Evolutionary conservation across 352 stramenopile species (phyloP).

Genomic region (Globisporangium polare): DNA sequence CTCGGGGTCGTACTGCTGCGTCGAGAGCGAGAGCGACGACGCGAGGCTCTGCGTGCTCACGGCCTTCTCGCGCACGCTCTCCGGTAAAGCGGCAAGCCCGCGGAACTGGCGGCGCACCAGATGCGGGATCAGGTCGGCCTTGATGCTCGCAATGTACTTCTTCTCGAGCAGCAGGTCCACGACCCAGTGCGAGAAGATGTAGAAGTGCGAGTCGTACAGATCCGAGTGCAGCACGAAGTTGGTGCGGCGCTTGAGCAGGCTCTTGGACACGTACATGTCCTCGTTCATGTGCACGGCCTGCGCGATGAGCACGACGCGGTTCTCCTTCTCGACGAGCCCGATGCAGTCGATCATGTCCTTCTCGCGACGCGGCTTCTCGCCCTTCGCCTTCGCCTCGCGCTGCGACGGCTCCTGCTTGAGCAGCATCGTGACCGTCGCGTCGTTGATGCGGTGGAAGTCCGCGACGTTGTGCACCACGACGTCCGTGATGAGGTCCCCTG

Average conservation of each 20-base stretch:
- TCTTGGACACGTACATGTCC: conserved; percentile 75
- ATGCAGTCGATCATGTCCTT: conserved; percentile 86
- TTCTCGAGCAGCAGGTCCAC: conserved; percentile 74
- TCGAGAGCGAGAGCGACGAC: conserved; percentile 54
- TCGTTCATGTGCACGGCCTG: conserved; percentile 81
- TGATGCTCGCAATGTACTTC: conserved; percentile 84
- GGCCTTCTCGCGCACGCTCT: conserved; percentile 54
- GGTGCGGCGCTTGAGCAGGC: conserved; percentile 64
- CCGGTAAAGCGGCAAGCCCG: conserved; percentile 44
- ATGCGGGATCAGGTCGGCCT: conserved; percentile 74
- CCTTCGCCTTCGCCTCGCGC: conserved; percentile 31
- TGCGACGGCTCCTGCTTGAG: conserved; percentile 47
- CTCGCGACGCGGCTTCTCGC: conserved; percentile 68
- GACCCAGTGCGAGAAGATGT: conserved; percentile 86
- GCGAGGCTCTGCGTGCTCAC: conserved; percentile 55
- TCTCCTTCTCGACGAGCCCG: conserved; percentile 57
- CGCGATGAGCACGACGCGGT: conserved; percentile 64
- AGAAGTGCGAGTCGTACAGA: conserved; percentile 79
- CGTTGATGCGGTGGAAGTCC: conserved; percentile 79
- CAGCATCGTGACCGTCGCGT: conserved; percentile 83
- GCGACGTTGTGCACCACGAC: conserved; percentile 77
- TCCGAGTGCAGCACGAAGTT: conserved; percentile 77
- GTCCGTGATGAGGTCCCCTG: conserved; percentile 76
- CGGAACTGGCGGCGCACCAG: conserved; percentile 78
- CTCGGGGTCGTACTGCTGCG: conserved; percentile 45